Percentiles rank a stretch among this genome's conserved stretches.
These are phyloP conservation scores for Yamadazyma buinensis DNA, from an alignment of 1,139 yeast genomes.

Conservation along the genomic window DNA sequence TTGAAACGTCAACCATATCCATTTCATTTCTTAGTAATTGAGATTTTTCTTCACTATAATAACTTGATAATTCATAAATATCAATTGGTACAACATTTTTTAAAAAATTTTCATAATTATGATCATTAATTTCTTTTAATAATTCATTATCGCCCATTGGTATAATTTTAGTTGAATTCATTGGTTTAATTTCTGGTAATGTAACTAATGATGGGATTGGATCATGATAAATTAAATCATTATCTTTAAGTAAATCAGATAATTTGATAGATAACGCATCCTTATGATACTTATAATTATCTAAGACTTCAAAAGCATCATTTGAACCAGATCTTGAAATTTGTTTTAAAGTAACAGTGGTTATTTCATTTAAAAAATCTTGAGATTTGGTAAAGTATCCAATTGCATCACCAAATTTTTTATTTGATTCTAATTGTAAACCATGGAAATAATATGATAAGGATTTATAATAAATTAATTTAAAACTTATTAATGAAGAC, in stretches of 20 bases:
- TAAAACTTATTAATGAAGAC: slow-evolving; percentile 43
- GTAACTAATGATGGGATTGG: slow-evolving; percentile 58
- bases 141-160: slow-evolving; percentile 40
- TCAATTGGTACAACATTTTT: slow-evolving; percentile 80
- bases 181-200: slow-evolving; percentile 57
- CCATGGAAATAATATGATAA: slow-evolving; percentile 53
- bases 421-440: slow-evolving; percentile 41
- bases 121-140: slow-evolving; percentile 46
- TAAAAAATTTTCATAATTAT: slow-evolving; percentile 57
- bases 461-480: slow-evolving; percentile 41
- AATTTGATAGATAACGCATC: slow-evolving; percentile 45
- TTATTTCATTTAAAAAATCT: slow-evolving; percentile 28
- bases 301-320: slow-evolving; percentile 37
- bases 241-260: slow-evolving; percentile 64
- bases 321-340: slow-evolving; percentile 24
- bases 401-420: slow-evolving; percentile 74
- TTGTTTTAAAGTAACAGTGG: slow-evolving; percentile 21
- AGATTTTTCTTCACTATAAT: slow-evolving; percentile 88
- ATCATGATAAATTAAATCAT: slow-evolving; percentile 86
- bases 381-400: slow-evolving; percentile 59
- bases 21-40: slow-evolving; percentile 68
- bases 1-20: slow-evolving; percentile 73
- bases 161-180: slow-evolving; percentile 73
- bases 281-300: slow-evolving; percentile 41
- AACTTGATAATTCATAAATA: slow-evolving; percentile 81